Evolutionary conservation across 1,284 basidiomycete species (phyloP).

Genomic region (Porodaedalea pini): DNA sequence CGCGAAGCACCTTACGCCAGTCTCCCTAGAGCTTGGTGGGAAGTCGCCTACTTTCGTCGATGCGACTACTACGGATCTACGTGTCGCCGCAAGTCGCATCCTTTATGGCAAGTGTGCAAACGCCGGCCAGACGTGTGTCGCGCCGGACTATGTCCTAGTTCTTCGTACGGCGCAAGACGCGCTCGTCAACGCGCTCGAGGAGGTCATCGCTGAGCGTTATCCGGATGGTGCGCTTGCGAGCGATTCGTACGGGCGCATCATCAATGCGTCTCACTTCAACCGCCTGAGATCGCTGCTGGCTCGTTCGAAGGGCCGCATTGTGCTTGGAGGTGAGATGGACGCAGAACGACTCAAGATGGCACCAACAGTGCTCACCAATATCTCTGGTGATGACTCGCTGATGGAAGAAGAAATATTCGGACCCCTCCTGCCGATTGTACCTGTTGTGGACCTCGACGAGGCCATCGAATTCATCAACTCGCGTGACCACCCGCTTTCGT

Average conservation of each 20-base stretch:
- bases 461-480: constrained; percentile 38
- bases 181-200: constrained; percentile 37
- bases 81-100: constrained; percentile 32
- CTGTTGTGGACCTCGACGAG: constrained; percentile 38
- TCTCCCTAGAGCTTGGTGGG: constrained; percentile 60
- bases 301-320: constrained; percentile 41
- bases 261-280: constrained; percentile 38
- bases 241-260: constrained; percentile 34
- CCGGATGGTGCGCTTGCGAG: constrained; percentile 33
- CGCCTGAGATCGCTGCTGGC: constrained; percentile 37
- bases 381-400: constrained; percentile 36
- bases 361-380: constrained; percentile 34
- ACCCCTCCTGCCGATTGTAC: constrained; percentile 46
- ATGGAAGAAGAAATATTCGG: constrained; percentile 50
- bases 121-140: constrained; percentile 42
- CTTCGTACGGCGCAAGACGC: constrained; percentile 37
- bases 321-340: constrained; percentile 42
- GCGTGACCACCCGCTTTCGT: constrained; percentile 34
- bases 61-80: constrained; percentile 33
- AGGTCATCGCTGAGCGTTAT: constrained; percentile 28
- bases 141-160: constrained; percentile 52
- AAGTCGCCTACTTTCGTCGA: constrained; percentile 53
- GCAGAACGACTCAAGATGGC: constrained; percentile 30
- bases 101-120: constrained; percentile 48
- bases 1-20: constrained; percentile 68